phyloP scores from a whole-genome alignment of 202 grass and related monocot genomes.

The Dendrocalamus latiflorus region DNA sequence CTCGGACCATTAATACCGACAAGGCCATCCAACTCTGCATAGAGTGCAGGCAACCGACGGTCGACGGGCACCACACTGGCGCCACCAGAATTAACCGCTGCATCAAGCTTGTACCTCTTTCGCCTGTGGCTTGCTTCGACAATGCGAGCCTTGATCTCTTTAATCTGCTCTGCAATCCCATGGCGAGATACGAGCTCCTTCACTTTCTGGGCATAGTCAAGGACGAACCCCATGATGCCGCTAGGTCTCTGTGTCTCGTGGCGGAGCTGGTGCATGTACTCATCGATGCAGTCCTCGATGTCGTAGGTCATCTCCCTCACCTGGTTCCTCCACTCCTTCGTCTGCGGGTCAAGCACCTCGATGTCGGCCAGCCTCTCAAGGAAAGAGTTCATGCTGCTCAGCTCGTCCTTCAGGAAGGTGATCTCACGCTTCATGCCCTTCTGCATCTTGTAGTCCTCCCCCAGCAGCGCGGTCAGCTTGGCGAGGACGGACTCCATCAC shows the following conservation, averaged over 20 bases:
- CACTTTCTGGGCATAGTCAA: not conserved
- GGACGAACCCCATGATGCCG: constrained; percentile 19
- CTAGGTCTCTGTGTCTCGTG: not conserved
- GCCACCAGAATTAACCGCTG: not conserved
- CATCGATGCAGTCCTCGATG: constrained; percentile 9
- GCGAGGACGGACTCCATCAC: not conserved
- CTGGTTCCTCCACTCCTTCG: not conserved
- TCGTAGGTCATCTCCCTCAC: constrained; percentile 19
- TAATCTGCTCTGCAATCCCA: constrained; percentile 22
- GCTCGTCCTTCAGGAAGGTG: not conserved
- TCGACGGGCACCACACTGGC: not conserved
- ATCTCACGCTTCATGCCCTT: not conserved
- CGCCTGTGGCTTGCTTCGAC: constrained; percentile 10
- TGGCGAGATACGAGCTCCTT: not conserved
- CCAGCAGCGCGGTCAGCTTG: not conserved
- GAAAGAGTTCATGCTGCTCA: not conserved
- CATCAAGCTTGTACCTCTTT: constrained; percentile 41
- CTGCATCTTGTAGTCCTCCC: not conserved
- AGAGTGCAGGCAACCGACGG: constrained; percentile 22
- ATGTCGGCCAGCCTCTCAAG: not conserved
- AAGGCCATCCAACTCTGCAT: constrained; percentile 11
- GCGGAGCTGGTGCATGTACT: constrained; percentile 6
- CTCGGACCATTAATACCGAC: constrained; percentile 15
- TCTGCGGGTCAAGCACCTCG: not conserved
- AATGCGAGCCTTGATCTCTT: constrained; percentile 22